These are phyloP conservation scores for Gossypium davidsonii DNA, from an alignment of 441 rosid genomes.

Conservation along the genomic window DNA sequence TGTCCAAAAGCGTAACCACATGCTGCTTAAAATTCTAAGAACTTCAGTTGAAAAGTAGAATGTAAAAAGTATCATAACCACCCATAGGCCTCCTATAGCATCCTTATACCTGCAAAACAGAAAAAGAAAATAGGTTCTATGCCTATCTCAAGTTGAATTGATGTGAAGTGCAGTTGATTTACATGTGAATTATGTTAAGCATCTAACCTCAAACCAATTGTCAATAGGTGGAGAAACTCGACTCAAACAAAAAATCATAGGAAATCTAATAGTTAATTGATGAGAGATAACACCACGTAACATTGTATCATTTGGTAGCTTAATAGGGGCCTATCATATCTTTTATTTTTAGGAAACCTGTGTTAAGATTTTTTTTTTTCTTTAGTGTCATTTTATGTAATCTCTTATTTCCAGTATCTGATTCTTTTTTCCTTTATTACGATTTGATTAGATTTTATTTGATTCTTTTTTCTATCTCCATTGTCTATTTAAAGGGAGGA, in stretches of 20 bases:
- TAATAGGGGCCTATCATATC: neutral
- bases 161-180: neutral
- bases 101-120: conserved; percentile 60
- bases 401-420: too few relatives aligned
- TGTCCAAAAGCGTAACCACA: conserved; percentile 93
- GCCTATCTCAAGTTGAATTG: neutral
- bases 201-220: neutral
- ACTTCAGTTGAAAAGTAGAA: conserved; percentile 77
- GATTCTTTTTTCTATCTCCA: too few relatives aligned
- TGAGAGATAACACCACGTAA: neutral
- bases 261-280: neutral
- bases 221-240: neutral
- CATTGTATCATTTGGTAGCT: neutral
- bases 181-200: neutral
- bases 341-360: neutral
- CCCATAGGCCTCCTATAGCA: conserved; percentile 82
- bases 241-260: neutral
- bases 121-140: neutral
- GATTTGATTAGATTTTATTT: too few relatives aligned
- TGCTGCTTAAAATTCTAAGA: conserved; percentile 83
- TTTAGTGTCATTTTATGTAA: too few relatives aligned
- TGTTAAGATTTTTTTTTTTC: too few relatives aligned
- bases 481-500: too few relatives aligned
- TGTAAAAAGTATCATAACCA: conserved; percentile 57
- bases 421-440: too few relatives aligned